Base-by-base conservation (phyloP, 2,329 filamentous ascomycete species). In the Pleoardoris graminearum region DNA sequence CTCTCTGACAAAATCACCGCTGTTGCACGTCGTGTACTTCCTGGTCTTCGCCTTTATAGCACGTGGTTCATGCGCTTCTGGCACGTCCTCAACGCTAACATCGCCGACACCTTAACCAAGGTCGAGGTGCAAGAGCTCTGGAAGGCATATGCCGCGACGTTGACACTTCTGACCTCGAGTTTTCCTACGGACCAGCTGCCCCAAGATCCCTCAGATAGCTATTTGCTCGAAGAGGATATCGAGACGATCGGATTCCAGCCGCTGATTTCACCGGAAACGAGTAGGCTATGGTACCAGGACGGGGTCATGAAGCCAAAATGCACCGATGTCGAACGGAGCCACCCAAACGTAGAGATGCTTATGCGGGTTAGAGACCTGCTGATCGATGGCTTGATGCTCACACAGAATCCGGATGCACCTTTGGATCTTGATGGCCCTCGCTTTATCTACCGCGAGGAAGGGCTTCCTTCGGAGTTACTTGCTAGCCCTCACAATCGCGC, bases 201-300 rank as follows among this genome's bases (percentile, higher is more conserved):
- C 2, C 74, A 79, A 23, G 32, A 29, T 14, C 33, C 33, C 12
- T 47, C 44, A 33, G 72, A 86, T 23, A 75, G 79, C 11, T 89
- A 90, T 66, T 76, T 89, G 62, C 76, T 90, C 3, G 82, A 86
- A 55, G 87, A 90, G 67, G 87, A 90, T 65, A 81, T 82, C 51
- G 82, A 85, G 48, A 87, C 83, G 3, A 75, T 88, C 55, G 85
- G 83, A 1, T 89, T 89, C 66, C 77, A 79, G 57, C 86, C 87
- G 0, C 72, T 89, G 19, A 73, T 80, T 37, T 76, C 77, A 29
- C 74, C 78, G 3, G 72, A 77, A 33, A 80, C 79, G 3, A 71
- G 67, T 53, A 79, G 79, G 41, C 76, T 82, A 48, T 85, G 85
- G 75, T 75, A 81, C 42, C 74, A 76, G 53, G 67, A 70, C 11